Conservation (phyloP, 805 yeast species). For the Saturnispora zaruensis region DNA sequence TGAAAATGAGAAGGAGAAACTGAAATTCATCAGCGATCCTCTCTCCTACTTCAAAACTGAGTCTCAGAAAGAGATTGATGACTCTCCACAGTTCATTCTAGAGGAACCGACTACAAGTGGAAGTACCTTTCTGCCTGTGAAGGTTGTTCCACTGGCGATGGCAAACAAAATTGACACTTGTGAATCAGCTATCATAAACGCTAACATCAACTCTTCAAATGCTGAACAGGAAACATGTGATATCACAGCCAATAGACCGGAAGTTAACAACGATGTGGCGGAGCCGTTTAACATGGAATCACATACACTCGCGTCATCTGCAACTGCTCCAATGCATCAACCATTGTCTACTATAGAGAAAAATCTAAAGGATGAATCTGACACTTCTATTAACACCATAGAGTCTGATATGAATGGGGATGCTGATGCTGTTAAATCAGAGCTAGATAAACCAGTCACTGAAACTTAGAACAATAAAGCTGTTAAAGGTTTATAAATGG, state of each 20-base stretch:
- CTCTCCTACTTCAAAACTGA: not conserved
- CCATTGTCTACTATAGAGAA: not conserved
- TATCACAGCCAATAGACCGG: too few relatives aligned
- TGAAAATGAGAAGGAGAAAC: not conserved
- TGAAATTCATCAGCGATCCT: not conserved
- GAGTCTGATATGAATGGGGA: not conserved
- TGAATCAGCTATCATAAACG: not conserved
- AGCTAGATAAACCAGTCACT: not conserved
- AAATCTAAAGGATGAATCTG: not conserved
- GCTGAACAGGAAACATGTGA: not conserved
- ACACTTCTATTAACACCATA: not conserved
- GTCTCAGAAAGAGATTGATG: not conserved
- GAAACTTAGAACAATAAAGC: not conserved
- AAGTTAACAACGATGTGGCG: too few relatives aligned
- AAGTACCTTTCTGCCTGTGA: not conserved
- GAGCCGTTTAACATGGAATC: too few relatives aligned
- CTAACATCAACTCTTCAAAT: not conserved
- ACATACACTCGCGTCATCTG: too few relatives aligned
- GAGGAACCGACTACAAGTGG: not conserved
- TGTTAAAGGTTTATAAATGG: too few relatives aligned
- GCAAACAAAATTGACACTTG: not conserved
- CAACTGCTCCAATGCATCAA: not conserved
- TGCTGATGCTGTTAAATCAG: not conserved
- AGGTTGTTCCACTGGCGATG: not conserved
- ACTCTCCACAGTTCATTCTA: not conserved